Percentiles rank a stretch among this genome's conserved stretches.
Evolutionary conservation across 208 protist species (phyloP).

Genomic region (Herpetomonas samuelpessoai): DNA sequence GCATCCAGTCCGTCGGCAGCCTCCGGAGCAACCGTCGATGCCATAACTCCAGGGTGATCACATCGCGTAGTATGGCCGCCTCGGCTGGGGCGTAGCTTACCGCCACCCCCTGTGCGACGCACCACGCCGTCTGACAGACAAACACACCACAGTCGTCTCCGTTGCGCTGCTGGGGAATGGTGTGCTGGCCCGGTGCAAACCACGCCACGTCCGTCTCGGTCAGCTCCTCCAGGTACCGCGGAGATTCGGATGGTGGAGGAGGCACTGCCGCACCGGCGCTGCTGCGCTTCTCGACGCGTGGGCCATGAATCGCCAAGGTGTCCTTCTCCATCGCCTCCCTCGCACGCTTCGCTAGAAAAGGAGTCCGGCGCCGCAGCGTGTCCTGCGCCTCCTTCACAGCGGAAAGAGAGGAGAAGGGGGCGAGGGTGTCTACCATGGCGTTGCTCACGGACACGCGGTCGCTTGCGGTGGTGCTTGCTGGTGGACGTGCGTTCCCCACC

Average conservation of each 20-base stretch:
- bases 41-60: conserved; percentile 64
- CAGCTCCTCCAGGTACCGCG: conserved; percentile 3
- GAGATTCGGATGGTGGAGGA: background rate
- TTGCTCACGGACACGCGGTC: background rate
- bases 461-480: no score
- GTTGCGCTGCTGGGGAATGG: conserved; percentile 66
- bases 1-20: conserved; percentile 40
- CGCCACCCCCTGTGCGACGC: conserved; percentile 49
- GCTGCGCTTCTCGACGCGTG: no score
- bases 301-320: no score
- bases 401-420: conserved; percentile 6
- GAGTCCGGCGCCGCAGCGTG: background rate
- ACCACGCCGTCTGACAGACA: conserved; percentile 80
- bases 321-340: background rate
- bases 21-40: conserved; percentile 40
- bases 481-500: background rate
- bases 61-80: conserved; percentile 39
- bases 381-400: background rate
- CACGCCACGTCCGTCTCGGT: conserved; percentile 28
- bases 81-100: conserved; percentile 42
- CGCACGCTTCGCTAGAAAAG: background rate
- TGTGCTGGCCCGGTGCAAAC: conserved; percentile 36
- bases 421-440: background rate
- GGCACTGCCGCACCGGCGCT: conserved; percentile 1
- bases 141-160: conserved; percentile 80